Evolutionary conservation across 441 rosid genomes (phyloP).

Genomic region (Erodium moschatum): DNA sequence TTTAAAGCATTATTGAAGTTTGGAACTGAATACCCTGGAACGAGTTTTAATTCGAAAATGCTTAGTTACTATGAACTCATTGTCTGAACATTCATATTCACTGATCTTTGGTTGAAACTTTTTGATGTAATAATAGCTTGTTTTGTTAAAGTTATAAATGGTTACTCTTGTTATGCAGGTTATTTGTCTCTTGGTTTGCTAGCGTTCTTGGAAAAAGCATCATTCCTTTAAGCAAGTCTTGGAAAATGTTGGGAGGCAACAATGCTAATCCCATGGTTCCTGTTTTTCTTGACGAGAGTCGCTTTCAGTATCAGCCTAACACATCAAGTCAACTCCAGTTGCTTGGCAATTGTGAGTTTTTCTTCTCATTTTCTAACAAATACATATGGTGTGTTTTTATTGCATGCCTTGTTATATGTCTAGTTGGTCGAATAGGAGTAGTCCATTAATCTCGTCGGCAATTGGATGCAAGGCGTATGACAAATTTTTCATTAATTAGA

Average conservation of each 20-base stretch:
- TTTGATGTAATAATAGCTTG: background rate
- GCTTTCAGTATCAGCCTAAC: conserved; percentile 47
- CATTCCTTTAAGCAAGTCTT: too few relatives aligned
- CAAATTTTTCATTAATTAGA: too few relatives aligned
- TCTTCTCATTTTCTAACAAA: background rate
- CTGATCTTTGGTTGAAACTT: background rate
- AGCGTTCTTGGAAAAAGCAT: background rate
- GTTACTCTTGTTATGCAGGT: background rate
- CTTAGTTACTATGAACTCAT: background rate
- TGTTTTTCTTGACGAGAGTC: conserved; percentile 40
- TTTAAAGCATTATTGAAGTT: background rate
- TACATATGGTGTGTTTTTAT: background rate
- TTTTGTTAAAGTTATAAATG: background rate
- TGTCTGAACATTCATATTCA: background rate
- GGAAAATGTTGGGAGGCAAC: conserved; percentile 61
- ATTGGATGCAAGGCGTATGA: too few relatives aligned
- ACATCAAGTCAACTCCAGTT: conserved; percentile 58
- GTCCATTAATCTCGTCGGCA: too few relatives aligned
- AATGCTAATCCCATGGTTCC: conserved; percentile 41
- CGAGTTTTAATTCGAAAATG: background rate
- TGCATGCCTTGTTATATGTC: background rate
- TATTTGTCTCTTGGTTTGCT: background rate
- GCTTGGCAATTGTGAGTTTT: conserved; percentile 49
- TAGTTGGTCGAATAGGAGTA: background rate
- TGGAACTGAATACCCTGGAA: background rate